Percentiles rank a stretch among this genome's conserved stretches.
Conservation (phyloP, 31 red algal genomes). For the Endocladia muricata region DNA sequence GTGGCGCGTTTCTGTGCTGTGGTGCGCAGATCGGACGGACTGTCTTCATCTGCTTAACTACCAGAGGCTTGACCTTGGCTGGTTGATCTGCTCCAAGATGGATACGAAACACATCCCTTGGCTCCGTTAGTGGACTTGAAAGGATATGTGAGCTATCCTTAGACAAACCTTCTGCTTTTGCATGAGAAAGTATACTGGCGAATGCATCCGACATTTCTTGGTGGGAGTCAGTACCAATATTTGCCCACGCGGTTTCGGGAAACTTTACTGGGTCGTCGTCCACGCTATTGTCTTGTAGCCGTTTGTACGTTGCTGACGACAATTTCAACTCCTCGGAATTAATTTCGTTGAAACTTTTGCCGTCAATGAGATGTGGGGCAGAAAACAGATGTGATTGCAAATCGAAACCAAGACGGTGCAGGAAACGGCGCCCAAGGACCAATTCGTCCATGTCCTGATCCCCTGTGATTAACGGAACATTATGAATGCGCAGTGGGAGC, state of each 20-base stretch:
- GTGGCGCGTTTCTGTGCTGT: slow-evolving; percentile 3
- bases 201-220: neutral
- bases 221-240: neutral
- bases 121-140: neutral
- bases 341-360: neutral
- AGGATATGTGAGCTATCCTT: neutral
- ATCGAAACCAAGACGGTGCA: neutral
- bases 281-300: neutral
- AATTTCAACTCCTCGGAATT: neutral
- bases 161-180: neutral
- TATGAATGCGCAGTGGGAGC: neutral
- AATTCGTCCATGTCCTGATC: slow-evolving; percentile 20
- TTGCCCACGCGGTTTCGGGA: neutral
- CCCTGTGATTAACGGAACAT: neutral
- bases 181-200: neutral
- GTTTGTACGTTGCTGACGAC: slow-evolving; percentile 4
- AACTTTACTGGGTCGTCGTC: slow-evolving; percentile 8
- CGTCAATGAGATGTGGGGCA: neutral
- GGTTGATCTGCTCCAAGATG: slow-evolving; percentile 18
- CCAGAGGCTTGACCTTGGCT: slow-evolving; percentile 2
- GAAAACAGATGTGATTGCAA: neutral
- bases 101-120: slow-evolving; percentile 11
- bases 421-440: neutral
- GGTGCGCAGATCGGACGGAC: neutral
- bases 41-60: neutral